Conservation (phyloP, 2,329 filamentous ascomycete genomes). For the Colletotrichum tofieldiae region DNA sequence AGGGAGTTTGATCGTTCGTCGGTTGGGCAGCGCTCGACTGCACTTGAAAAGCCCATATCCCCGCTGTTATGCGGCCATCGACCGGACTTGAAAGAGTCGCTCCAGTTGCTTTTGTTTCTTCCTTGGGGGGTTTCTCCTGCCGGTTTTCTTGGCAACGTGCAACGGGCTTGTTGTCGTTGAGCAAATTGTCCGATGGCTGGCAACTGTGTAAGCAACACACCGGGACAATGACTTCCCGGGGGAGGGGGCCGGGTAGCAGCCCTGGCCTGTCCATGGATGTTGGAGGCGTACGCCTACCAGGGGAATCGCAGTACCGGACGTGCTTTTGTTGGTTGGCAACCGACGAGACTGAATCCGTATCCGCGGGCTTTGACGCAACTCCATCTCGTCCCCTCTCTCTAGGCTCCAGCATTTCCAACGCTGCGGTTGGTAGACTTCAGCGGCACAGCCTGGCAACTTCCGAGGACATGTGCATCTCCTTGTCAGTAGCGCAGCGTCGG, state of each 20-base stretch:
- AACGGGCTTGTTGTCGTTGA: slow-evolving; percentile 13
- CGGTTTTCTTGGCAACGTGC: slow-evolving; percentile 33
- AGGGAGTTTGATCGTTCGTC: slow-evolving; percentile 11
- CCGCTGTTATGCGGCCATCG: slow-evolving; percentile 10
- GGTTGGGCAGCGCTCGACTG: slow-evolving; percentile 9
- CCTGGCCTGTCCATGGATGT: neutral
- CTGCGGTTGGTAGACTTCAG: slow-evolving; percentile 28
- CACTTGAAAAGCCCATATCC: slow-evolving; percentile 17
- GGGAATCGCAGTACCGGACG: neutral
- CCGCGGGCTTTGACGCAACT: slow-evolving; percentile 31
- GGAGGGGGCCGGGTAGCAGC: neutral
- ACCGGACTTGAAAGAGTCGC: neutral
- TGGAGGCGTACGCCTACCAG: neutral
- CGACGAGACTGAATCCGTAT: slow-evolving; percentile 16
- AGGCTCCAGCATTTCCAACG: slow-evolving; percentile 38
- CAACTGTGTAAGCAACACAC: neutral
- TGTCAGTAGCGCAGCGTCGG: neutral
- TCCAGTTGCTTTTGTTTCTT: neutral
- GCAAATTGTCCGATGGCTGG: slow-evolving; percentile 16
- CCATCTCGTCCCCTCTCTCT: slow-evolving; percentile 26
- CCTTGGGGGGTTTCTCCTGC: slow-evolving; percentile 13
- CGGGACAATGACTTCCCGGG: neutral
- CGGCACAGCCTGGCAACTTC: slow-evolving; percentile 27
- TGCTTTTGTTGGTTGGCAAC: slow-evolving; percentile 22
- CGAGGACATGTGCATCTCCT: slow-evolving; percentile 20